Base-by-base conservation (phyloP, 2,329 filamentous ascomycete genomes). In the Epichloe scottii region DNA sequence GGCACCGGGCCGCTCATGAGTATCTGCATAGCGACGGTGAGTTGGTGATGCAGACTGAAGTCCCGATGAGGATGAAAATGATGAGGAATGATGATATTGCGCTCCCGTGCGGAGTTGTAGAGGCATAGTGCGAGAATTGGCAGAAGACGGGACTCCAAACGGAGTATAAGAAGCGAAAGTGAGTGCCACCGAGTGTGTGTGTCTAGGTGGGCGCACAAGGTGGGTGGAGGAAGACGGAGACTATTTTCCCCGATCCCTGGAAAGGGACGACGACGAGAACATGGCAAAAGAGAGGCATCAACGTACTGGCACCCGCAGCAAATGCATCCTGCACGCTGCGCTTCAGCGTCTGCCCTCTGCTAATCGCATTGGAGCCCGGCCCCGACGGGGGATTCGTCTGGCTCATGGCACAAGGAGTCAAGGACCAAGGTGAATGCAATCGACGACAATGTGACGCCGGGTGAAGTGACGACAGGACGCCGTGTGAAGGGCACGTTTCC, bases 321-420 rank as follows among this genome's bases (percentile, higher is more conserved):
- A 82, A 81, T 38, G 76, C 74, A 54, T 77, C 72, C 64, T 81
- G 78, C 51, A 79, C 76, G 57, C 72, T 79, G 60, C 78, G 71
- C 68, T 82, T 82, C 50, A 80, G 65, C 30, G 67, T 68, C 58
- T 74, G 73, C 45, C 56, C 54, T 55, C 56, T 38, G 54, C 70
- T 68, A 48, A 66, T 65, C 46, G 67, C 63, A 53, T 71, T 71
- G 51, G 75, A 76, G 40, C 68, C 69, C 49, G 75, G 71, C 47
- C 71, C 73, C 57, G 76, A 73, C 43, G 75, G 66, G 53, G 75
- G 75, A 63, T 78, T 78, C 50, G 73, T 78, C 66, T 73, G 66
- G 68, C 70, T 76, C 76, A 78, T 79, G 4, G 40, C 40, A 4
- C 26, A 11, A 10, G 26, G 6, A 7, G 23, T 7, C 23, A 26